Evolutionary conservation across 352 stramenopile species (phyloP), one percentile per base, ranked within the genome.

Genomic region (Phytophthora lateralis): DNA sequence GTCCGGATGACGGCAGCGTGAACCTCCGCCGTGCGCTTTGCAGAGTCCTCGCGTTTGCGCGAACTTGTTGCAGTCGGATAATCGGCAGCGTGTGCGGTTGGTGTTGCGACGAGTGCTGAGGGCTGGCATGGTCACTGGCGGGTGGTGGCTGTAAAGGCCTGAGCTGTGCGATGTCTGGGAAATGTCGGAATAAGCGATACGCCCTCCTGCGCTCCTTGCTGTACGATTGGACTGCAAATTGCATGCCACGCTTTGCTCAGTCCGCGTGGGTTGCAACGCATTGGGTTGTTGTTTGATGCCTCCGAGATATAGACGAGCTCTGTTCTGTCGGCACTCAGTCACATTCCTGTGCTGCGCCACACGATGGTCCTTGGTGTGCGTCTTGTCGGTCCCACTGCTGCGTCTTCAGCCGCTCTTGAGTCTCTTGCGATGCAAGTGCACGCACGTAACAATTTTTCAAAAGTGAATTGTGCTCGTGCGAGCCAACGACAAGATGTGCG

Each of bases 11-110:
- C 82, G 86, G 70, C 88, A 96, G 4, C 83, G 82, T 11, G 80
- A 91, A 58, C 85, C 84, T 37, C 85, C 85, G 45, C 88, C 87
- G 50, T 96, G 87, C 9, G 85, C 88, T 54, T 93, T 93, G 60
- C 82, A 93, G n/a, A 89, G 76, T 1, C 82, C 84, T 24, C 80
- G 65, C 11, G 82, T 91, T 60, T 93, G 84, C 10, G 82, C 85
- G 61, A 91, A 93, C 61, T 93, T 93, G 53, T 87, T 76, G 62
- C 82, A 93, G 10, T 75, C 73, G 8, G 70, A 61, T 24, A 88
- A 66, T 21, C 89, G 81, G 49, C 85, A 93, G 6, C 83, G 75
- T 8, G 80, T 79, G 43, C 85, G 85, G 69, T 80, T 89, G 47
- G 18, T 61, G 38, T 70, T 87, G 71, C 78, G 75, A 56, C 76